Evolutionary conservation across 2,329 filamentous ascomycete genomes (phyloP).

Genomic region (Scolecobasidium constrictum): DNA sequence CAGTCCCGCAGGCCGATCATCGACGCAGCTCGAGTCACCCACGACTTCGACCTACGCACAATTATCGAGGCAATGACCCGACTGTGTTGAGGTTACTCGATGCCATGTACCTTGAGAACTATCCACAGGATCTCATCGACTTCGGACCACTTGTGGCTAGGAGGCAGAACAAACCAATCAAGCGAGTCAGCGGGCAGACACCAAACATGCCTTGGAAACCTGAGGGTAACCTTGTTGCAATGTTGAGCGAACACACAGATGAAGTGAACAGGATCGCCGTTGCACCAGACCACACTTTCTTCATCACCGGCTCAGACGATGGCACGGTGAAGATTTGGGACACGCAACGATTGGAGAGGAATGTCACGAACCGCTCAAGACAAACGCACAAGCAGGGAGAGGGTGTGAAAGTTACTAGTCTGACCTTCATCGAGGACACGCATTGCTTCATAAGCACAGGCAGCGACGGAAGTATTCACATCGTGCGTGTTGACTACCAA

Average conservation of each 20-base stretch:
- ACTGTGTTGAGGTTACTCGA: conserved; percentile 58
- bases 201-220: conserved; percentile 66
- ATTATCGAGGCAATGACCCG: conserved; percentile 69
- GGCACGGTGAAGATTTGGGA: conserved; percentile 91
- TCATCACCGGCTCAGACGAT: conserved; percentile 87
- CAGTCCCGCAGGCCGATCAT: conserved; percentile 21
- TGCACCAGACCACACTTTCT: conserved; percentile 87
- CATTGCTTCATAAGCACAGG: conserved; percentile 89
- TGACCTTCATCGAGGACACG: conserved; percentile 89
- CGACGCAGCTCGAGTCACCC: conserved; percentile 23
- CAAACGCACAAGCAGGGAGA: conserved; percentile 70
- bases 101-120: conserved; percentile 64
- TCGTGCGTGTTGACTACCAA: conserved; percentile 68
- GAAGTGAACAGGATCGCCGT: conserved; percentile 72
- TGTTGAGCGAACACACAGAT: conserved; percentile 77
- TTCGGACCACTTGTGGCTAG: conserved; percentile 73
- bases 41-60: conserved; percentile 58
- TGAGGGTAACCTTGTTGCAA: conserved; percentile 71
- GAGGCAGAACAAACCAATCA: conserved; percentile 36
- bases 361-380: conserved; percentile 76
- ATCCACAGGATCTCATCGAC: conserved; percentile 48
- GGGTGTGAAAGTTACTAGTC: conserved; percentile 61
- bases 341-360: conserved; percentile 76
- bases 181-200: conserved; percentile 35
- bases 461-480: conserved; percentile 79